Base-by-base conservation (phyloP, 2,329 filamentous ascomycete genomes). In the Fusarium sororula region DNA sequence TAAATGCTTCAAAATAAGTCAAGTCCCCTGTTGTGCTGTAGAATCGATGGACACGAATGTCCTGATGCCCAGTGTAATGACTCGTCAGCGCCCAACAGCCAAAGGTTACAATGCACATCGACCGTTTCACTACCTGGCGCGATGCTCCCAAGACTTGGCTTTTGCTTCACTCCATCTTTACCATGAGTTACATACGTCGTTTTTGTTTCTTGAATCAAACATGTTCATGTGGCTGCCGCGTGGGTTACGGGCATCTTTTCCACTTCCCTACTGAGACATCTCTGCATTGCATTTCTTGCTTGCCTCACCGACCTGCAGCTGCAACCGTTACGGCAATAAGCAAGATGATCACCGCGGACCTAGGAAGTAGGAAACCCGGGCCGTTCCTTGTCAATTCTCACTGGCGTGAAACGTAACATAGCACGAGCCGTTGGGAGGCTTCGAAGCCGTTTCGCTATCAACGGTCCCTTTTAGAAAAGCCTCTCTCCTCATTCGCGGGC, bases 301-400 rank as follows among this genome's bases (percentile, higher is more conserved):
- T 28, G 14, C 38, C 38, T 68, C 56, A 50, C 42, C 20, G 13
- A 48, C 48, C 42, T 63, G 64, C 58, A 48, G 41, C 48, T 38
- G 28, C 42, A 30, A 26, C 24, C 11, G 22, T 57, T 24, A 28
- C 44, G 41, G 45, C 24, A 39, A 50, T 56, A 44, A 44, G 24
- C 22, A 26, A 28, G 64, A n/a, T 41, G 45, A 65, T 59, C 67
- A 37, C 35, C 44, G 28, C 32, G n/a, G 39, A 30, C 35, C 6
- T 26, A 45, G 63, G 44, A 28, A 32, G 20, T 14, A 47, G 39
- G 51, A 45, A 38, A 22, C 35, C 66, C 66, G 66, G 58, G 58
- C 67, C 67, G 67, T 65, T 70, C 67, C 67, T 70, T 70, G 51
- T 70, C 39, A 65, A 38, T 17, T 35, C 55, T 45, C 28, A 7